Conservation (phyloP, 805 yeast genomes). For the Cyberlindnera maritima region DNA sequence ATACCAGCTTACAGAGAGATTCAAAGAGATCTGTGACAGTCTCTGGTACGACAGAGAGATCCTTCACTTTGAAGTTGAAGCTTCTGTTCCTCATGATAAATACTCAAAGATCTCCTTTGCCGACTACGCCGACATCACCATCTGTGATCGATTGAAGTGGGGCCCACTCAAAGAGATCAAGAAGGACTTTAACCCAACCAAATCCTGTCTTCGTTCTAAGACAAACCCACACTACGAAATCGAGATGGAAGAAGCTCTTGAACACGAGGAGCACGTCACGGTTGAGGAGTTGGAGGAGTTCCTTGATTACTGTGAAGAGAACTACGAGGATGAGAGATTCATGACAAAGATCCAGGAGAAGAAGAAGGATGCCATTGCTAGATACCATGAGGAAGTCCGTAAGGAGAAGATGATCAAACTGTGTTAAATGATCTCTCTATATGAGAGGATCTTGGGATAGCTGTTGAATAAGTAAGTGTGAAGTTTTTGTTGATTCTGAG, state of each 20-base stretch:
- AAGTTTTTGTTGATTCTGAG: no score
- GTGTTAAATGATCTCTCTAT: no score
- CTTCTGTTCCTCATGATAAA: background rate
- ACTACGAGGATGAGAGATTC: background rate
- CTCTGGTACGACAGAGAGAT: background rate
- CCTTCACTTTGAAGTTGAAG: background rate
- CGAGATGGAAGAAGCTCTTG: background rate
- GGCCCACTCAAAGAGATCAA: background rate
- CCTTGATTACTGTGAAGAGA: background rate
- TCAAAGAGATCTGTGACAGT: background rate
- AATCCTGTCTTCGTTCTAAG: background rate
- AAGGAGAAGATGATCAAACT: no score
- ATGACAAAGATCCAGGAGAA: background rate
- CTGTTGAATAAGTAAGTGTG: no score
- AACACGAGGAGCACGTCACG: background rate
- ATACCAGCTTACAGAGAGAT: background rate
- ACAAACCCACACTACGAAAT: background rate
- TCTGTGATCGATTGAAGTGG: background rate
- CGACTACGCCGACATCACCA: background rate
- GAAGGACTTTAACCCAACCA: background rate
- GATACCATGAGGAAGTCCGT: no score
- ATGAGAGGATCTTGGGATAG: no score
- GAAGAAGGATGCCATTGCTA: no score
- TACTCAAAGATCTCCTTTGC: background rate
- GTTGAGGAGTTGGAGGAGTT: background rate